Evolutionary conservation across 1,284 basidiomycete genomes (phyloP).

Genomic region (Neonothopanus nambi): DNA sequence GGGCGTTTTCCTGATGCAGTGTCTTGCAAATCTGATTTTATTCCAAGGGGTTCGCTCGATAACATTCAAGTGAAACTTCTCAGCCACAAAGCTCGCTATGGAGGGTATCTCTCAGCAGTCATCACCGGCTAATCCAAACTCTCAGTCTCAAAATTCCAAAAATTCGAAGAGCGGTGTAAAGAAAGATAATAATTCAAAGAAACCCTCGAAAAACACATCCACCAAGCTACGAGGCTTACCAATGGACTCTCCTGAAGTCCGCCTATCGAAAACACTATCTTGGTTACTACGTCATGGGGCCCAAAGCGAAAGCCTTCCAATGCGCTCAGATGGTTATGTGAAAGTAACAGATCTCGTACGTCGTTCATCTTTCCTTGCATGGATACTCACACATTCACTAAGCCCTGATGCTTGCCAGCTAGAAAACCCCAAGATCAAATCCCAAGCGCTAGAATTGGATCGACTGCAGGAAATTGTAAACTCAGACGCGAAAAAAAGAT

Average conservation of each 20-base stretch:
- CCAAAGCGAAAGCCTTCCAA: slow-evolving; percentile 67
- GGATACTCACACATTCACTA: slow-evolving; percentile 1
- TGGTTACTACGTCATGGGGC: slow-evolving; percentile 88
- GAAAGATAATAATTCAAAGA: background rate
- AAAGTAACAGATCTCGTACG: slow-evolving; percentile 73
- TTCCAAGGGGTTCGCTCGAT: too few relatives aligned
- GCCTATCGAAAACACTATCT: slow-evolving; percentile 77
- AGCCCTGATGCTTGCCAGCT: slow-evolving; percentile 30
- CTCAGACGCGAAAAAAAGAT: slow-evolving; percentile 78
- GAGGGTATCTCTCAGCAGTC: too few relatives aligned
- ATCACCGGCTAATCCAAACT: too few relatives aligned
- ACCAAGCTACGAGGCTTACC: slow-evolving; percentile 48
- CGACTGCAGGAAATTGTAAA: slow-evolving; percentile 73
- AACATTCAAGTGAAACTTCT: too few relatives aligned
- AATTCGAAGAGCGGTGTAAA: too few relatives aligned
- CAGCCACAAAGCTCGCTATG: too few relatives aligned
- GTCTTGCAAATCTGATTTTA: too few relatives aligned
- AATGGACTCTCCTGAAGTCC: slow-evolving; percentile 49
- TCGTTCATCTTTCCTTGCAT: slow-evolving; percentile 17
- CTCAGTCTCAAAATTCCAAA: too few relatives aligned
- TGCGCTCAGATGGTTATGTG: slow-evolving; percentile 82
- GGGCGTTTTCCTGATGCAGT: too few relatives aligned
- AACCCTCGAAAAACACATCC: background rate
- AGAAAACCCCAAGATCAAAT: slow-evolving; percentile 36
- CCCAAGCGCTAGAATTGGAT: slow-evolving; percentile 47